These are phyloP conservation scores for Lantana camara DNA, from an alignment of 257 asterid genomes.

Conservation along the genomic window DNA sequence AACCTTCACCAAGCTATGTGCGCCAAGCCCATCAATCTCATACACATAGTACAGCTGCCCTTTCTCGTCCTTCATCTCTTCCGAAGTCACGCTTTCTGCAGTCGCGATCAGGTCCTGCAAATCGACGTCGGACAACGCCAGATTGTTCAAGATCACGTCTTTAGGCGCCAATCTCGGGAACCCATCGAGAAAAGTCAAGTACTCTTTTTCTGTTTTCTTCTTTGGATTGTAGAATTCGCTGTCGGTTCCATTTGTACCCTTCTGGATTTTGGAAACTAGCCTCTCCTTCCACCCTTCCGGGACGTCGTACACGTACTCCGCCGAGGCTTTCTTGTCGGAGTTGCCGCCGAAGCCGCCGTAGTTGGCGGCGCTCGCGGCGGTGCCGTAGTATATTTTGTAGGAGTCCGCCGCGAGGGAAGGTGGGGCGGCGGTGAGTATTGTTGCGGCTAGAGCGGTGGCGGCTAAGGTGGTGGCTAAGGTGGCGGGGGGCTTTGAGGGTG, in stretches of 20 bases:
- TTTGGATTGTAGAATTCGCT: conserved; percentile 92
- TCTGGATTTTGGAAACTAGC: conserved; percentile 71
- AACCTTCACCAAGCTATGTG: conserved; percentile 84
- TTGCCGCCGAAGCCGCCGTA: conserved; percentile 95
- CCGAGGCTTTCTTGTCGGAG: conserved; percentile 85
- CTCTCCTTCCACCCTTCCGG: conserved; percentile 94
- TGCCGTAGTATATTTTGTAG: conserved; percentile 83
- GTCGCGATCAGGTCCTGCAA: conserved; percentile 77
- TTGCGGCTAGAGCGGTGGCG: conserved; percentile 75
- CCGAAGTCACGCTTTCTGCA: conserved; percentile 72
- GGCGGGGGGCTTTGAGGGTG: conserved; percentile 44
- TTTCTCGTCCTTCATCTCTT: conserved; percentile 70
- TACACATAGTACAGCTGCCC: conserved; percentile 86
- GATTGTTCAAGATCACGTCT: conserved; percentile 65
- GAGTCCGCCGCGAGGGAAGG: conserved; percentile 54
- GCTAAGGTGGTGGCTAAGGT: conserved; percentile 55
- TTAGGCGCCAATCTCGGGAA: conserved; percentile 75
- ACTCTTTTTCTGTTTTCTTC: conserved; percentile 79
- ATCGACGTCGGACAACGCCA: conserved; percentile 85
- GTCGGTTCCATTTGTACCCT: conserved; percentile 95
- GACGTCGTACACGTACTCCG: conserved; percentile 91
- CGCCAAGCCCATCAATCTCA: conserved; percentile 71
- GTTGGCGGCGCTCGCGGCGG: conserved; percentile 95
- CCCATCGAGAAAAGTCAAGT: conserved; percentile 79
- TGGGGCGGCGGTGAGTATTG: conserved; percentile 55